Percentiles rank a stretch among this genome's conserved stretches.
Conservation (phyloP, 768 basidiomycete genomes). For the Rubroboletus pulcherrimus region DNA sequence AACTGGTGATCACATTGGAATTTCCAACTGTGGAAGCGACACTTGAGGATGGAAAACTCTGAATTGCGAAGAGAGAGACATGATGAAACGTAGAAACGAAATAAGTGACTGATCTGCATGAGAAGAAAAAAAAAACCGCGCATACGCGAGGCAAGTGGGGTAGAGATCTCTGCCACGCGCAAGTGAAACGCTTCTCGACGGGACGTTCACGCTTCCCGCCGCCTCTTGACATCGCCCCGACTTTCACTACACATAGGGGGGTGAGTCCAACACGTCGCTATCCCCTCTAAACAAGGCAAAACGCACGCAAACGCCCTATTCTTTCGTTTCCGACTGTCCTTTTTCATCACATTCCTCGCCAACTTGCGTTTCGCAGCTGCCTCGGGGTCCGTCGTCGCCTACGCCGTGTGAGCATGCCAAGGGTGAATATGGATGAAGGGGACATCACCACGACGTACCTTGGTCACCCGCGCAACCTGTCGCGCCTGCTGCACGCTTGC, state of each 20-base stretch:
- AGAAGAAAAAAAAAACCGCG: neutral
- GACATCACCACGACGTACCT: slow-evolving; percentile 33
- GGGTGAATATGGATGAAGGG: neutral
- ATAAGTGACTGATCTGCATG: neutral
- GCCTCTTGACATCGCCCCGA: slow-evolving; percentile 47
- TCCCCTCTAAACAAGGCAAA: neutral
- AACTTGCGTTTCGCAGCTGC: slow-evolving; percentile 71
- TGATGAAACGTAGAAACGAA: neutral
- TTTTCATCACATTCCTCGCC: slow-evolving; percentile 71
- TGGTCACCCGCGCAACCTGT: slow-evolving; percentile 52
- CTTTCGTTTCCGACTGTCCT: slow-evolving; percentile 83
- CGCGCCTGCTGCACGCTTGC: slow-evolving; percentile 68
- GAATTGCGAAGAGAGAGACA: neutral
- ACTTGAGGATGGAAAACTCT: too few species aligned
- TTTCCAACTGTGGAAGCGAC: neutral
- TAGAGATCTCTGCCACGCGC: too few species aligned
- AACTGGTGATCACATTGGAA: too few species aligned
- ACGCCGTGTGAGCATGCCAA: slow-evolving; percentile 15
- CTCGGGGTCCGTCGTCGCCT: slow-evolving; percentile 70
- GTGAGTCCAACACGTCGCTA: neutral
- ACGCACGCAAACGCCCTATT: slow-evolving; percentile 57
- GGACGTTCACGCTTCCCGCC: slow-evolving; percentile 29
- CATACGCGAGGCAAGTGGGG: neutral
- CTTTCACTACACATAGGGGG: slow-evolving; percentile 37
- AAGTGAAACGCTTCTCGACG: too few species aligned